Evolutionary conservation across 164 flowering plant genomes (phyloP), one percentile per base, ranked within the genome.

Genomic region (Dillenia suffruticosa): DNA sequence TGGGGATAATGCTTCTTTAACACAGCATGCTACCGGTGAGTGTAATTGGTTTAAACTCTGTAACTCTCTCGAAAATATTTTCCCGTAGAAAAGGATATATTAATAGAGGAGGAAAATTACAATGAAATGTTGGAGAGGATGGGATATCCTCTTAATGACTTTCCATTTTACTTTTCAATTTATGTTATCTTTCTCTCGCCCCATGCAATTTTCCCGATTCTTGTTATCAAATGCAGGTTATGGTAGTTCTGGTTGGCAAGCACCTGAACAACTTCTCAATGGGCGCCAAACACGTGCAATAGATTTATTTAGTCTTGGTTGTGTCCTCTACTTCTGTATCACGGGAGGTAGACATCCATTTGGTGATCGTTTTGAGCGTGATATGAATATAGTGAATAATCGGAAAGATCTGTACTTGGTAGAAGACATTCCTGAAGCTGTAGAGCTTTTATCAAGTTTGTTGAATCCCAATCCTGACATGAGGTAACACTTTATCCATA

Each of bases 201-300:
- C 22, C 22, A 1, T 19, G 22, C 4, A 45, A 3, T 57, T 58
- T 19, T 12, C 12, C 16, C 5, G 10, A 48, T 40, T 15, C 48
- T 11, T 46, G 4, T 60, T 56, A 13, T 12, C 46, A 55, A 22
- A 43, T 69, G 61, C 69, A 89, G 96, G 93, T 58, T 73, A 19
- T 74, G 93, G 94, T 43, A 90, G 92, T 76, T 86, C 90, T 17
- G 94, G 94, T 43, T 87, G 94, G 94, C 90, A 82, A 77, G 91
- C 96, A 57, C 96, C 96, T 24, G 96, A 90, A 48, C 96, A 87
- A 49, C 81, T 90, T 66, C 81, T 65, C 19, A 67, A 74, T 54
- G 82, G 78, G 54, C 86, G 88, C n/a, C 96, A 87, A 70, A 82
- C 92, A 26, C 85, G 91, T 44, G 90, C 91, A 1, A 74, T 84